A percentile compares a stretch with the other conserved stretches of the same genome.
Conservation (phyloP, 768 basidiomycete genomes). For the Xerocomellus intermedius region DNA sequence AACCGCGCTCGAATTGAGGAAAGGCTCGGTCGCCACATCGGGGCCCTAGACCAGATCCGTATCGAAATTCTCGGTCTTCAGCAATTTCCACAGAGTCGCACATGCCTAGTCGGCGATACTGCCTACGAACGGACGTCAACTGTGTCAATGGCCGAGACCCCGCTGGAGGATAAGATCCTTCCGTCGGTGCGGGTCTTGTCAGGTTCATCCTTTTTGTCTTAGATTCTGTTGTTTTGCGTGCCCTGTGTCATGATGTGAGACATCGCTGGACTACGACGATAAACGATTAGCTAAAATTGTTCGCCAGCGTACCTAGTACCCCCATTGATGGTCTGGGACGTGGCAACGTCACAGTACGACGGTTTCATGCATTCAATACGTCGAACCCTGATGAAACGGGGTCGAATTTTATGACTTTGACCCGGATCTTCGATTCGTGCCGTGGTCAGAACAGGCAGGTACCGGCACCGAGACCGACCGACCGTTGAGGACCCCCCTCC, state of each 20-base stretch:
- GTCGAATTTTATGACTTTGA: not conserved
- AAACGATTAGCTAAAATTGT: not conserved
- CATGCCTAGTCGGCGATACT: not conserved
- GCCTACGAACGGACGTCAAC: not conserved
- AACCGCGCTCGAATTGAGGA: not conserved
- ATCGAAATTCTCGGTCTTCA: not conserved
- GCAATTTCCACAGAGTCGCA: not conserved
- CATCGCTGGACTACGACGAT: not conserved
- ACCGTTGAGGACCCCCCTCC: constrained; percentile 10
- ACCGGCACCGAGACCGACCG: not conserved
- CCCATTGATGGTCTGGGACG: not conserved
- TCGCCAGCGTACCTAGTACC: not conserved
- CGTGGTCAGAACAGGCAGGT: not conserved
- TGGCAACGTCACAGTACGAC: not conserved
- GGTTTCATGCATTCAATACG: not conserved
- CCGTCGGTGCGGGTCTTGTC: constrained; percentile 9
- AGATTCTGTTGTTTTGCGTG: not conserved
- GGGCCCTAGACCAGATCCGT: not conserved
- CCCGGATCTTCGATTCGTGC: not conserved
- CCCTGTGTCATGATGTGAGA: not conserved
- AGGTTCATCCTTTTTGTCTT: not conserved
- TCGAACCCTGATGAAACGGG: not conserved
- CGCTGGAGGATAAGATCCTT: constrained; percentile 16
- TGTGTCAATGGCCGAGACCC: not conserved
- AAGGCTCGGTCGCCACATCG: not conserved